Evolutionary conservation across 768 basidiomycete genomes (phyloP).

Genomic region (Steccherinum ochraceum): DNA sequence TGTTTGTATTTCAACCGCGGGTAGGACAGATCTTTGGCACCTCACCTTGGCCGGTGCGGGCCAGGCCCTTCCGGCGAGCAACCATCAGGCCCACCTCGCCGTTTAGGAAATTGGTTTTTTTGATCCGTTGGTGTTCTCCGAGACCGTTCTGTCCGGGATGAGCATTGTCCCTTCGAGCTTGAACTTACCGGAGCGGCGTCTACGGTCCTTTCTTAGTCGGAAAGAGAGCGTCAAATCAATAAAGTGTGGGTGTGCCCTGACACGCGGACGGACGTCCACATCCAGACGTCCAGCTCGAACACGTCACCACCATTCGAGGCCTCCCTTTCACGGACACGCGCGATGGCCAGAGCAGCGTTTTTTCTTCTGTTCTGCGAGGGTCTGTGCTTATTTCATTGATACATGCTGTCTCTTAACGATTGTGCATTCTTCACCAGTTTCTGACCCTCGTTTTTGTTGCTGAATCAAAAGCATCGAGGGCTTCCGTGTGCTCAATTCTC

Average conservation of each 20-base stretch:
- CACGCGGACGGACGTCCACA: not conserved
- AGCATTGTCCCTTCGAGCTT: too few species aligned
- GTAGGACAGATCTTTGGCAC: not conserved
- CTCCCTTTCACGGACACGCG: not conserved
- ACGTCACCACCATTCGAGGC: not conserved
- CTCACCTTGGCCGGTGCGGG: too few species aligned
- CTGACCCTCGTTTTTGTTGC: not conserved
- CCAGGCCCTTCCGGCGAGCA: not conserved
- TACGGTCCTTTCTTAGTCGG: not conserved
- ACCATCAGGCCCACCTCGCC: not conserved
- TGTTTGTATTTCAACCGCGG: not conserved
- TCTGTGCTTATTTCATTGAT: too few species aligned
- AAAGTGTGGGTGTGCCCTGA: not conserved
- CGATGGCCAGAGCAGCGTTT: too few species aligned
- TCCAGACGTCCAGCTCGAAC: not conserved
- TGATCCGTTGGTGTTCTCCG: not conserved
- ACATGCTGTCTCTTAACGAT: too few species aligned
- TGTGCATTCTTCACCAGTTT: too few species aligned
- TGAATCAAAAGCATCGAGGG: not conserved
- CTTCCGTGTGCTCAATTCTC: not conserved
- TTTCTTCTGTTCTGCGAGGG: too few species aligned
- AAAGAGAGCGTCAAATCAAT: not conserved
- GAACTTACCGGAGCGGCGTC: too few species aligned
- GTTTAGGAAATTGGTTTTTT: not conserved
- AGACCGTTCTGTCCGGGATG: not conserved